Evolutionary conservation across 257 asterid genomes (phyloP), one percentile per base, ranked within the genome.

Genomic region (Solanum arcanum): DNA sequence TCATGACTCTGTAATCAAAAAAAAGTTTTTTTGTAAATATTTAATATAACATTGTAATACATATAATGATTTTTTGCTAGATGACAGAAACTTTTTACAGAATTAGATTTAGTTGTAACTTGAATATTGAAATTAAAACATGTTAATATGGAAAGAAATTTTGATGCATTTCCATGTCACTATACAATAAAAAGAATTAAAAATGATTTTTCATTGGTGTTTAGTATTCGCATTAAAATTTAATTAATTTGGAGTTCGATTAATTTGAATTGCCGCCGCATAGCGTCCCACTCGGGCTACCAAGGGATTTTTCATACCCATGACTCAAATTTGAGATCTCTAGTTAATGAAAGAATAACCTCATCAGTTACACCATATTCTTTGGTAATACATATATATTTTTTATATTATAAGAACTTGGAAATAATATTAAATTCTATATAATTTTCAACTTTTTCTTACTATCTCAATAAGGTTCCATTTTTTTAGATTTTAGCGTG

Each of bases 221-320:
- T 18, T 4, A 56, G 8, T 18, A 7, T 0, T 1, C 4, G 9
- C 3, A 56, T 7, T 7, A 23, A 0, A 1, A 4, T 56, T 56
- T 10, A 56, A 56, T 10, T 56, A 56, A 56, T 56, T 18, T 7
- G n/a, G 1, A 56, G 64, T 56, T 56, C 0, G n/a, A 56, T 7
- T 52, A 52, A 52, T 52, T 52, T 52, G n/a, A 4, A 52, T 52
- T 6, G 10, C 0, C 4, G 3, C 11, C 2, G 11, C n/a, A 7
- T 52, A 52, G 62, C 0, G 62, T 0, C 11, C n/a, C n/a, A 18
- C 5, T 56, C 11, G n/a, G n/a, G 5, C 1, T 56, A 56, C 0
- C 64, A 56, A 52, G n/a, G 11, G 3, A 56, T 18, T 56, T 56
- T 2, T 0, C 5, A 18, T 56, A 56, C 4, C 5, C 11, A 56